Base-by-base conservation (phyloP, 164 flowering plant genomes). In the Chloranthus sessilifolius region DNA sequence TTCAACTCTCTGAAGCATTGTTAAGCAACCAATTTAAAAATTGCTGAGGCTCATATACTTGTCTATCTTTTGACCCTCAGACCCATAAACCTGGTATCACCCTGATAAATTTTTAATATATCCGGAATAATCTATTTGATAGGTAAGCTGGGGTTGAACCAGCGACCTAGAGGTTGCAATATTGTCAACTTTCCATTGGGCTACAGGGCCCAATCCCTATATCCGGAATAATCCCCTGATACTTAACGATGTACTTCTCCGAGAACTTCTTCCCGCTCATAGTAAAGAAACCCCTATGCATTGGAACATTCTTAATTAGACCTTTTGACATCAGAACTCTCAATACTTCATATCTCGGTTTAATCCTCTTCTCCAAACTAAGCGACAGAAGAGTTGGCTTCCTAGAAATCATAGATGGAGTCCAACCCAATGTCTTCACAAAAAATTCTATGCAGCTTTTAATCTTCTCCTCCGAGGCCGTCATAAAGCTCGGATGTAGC, bases 331-430 rank as follows among this genome's bases (percentile, higher is more conserved):
- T 22, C 48, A 61, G 3, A 39, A 47, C 7, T 12, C 33, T 14
- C 31, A 31, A 1, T 31, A 61, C 53, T 1, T 30, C 15, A 40
- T 52, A 47, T 36, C 64, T 60, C 1, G 58, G 64, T 23, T 31
- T 20, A 31, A 47, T 53, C 33, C 59, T 61, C 53, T 47, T 40
- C 41, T 39, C 43, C 33, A 61, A 53, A 24, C 59, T 53, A 53
- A 20, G 31, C 7, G 8, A 3, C 21, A 61, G 31, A 22, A 61
- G 16, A 7, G 1, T 7, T 3, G 59, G 59, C 19, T 3, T 0
- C 7, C 4, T 30, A 3, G 35, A 26, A 28, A 61, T 20, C 5
- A 5, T 20, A 1, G 31, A 29, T 1, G 37, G 52, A 0, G 7
- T 30, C 53, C 58, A 61, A 16, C n/a, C 30, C 43, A 47, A 10